These are phyloP conservation scores for Botrytis deweyae DNA, from an alignment of 2,329 filamentous ascomycete species.

Conservation along the genomic window DNA sequence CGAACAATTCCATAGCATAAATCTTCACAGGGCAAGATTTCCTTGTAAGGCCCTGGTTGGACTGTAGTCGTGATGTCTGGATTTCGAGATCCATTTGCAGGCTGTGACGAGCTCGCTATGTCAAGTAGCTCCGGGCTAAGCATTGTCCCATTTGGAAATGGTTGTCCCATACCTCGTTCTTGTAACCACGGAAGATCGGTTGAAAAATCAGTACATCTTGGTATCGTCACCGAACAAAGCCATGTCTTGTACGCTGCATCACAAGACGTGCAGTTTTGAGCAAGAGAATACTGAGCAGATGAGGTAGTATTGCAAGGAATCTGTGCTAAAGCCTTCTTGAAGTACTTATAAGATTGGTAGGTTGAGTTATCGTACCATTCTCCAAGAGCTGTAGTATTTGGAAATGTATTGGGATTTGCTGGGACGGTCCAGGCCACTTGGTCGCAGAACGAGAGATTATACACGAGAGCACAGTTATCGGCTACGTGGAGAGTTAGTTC, in stretches of 20 bases:
- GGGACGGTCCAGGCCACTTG: slow-evolving; percentile 91
- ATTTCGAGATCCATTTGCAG: slow-evolving; percentile 63
- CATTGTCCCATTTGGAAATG: slow-evolving; percentile 67
- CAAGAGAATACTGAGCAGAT: slow-evolving; percentile 78
- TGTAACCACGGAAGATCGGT: slow-evolving; percentile 51
- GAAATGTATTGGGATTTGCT: slow-evolving; percentile 65
- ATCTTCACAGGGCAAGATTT: slow-evolving; percentile 84
- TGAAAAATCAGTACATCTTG: slow-evolving; percentile 83
- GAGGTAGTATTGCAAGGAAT: slow-evolving; percentile 77
- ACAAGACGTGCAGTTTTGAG: slow-evolving; percentile 74
- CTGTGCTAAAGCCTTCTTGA: slow-evolving; percentile 78
- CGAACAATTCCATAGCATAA: slow-evolving; percentile 84
- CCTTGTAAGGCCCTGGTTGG: slow-evolving; percentile 86
- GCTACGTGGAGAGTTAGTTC: slow-evolving; percentile 46
- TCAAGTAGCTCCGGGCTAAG: slow-evolving; percentile 45
- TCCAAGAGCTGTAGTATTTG: slow-evolving; percentile 60
- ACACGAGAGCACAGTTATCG: slow-evolving; percentile 81
- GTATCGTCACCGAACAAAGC: slow-evolving; percentile 92
- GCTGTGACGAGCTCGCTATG: slow-evolving; percentile 27
- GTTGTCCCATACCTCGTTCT: slow-evolving; percentile 67
- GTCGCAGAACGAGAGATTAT: slow-evolving; percentile 83
- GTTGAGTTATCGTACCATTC: slow-evolving; percentile 79
- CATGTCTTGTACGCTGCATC: slow-evolving; percentile 81
- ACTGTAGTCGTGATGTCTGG: slow-evolving; percentile 68
- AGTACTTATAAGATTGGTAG: slow-evolving; percentile 67